These are phyloP conservation scores for Epichloe hybrida DNA, from an alignment of 2,329 filamentous ascomycete species.

Conservation along the genomic window DNA sequence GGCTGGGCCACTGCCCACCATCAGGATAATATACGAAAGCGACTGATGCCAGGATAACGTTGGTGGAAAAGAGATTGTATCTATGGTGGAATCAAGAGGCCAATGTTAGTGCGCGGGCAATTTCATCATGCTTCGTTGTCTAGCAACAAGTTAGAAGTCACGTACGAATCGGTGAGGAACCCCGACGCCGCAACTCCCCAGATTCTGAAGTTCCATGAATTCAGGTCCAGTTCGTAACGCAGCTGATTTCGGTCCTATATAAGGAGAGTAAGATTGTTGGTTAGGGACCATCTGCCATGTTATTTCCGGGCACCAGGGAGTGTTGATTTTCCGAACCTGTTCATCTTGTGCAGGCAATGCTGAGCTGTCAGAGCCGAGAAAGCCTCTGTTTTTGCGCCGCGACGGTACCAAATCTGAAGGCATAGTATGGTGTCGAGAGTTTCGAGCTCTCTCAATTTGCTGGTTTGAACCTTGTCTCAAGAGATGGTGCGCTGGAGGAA, in stretches of 20 bases:
- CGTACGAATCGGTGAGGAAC: constrained; percentile 39
- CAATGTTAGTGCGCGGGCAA: background rate
- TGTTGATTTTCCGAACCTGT: constrained; percentile 23
- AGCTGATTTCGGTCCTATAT: constrained; percentile 35
- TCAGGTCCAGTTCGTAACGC: constrained; percentile 39
- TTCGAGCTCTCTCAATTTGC: background rate
- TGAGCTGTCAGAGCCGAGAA: constrained; percentile 36
- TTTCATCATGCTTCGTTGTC: background rate
- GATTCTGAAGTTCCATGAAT: constrained; percentile 40
- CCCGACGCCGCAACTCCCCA: constrained; percentile 42
- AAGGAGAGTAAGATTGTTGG: background rate
- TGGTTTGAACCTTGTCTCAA: background rate
- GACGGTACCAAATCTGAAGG: constrained; percentile 15
- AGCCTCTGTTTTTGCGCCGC: constrained; percentile 32
- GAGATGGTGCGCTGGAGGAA: background rate
- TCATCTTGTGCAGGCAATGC: constrained; percentile 34
- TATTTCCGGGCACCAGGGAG: background rate
- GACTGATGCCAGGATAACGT: constrained; percentile 39
- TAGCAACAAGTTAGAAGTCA: constrained; percentile 4
- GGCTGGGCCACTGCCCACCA: constrained; percentile 28
- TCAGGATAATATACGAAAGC: constrained; percentile 39
- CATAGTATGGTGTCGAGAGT: constrained; percentile 12
- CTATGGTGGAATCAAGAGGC: constrained; percentile 13
- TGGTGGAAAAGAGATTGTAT: constrained; percentile 41
- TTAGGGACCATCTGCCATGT: constrained; percentile 2